Conservation (phyloP, 1,139 yeast genomes). For the Cylindricascospora bacillispora region DNA sequence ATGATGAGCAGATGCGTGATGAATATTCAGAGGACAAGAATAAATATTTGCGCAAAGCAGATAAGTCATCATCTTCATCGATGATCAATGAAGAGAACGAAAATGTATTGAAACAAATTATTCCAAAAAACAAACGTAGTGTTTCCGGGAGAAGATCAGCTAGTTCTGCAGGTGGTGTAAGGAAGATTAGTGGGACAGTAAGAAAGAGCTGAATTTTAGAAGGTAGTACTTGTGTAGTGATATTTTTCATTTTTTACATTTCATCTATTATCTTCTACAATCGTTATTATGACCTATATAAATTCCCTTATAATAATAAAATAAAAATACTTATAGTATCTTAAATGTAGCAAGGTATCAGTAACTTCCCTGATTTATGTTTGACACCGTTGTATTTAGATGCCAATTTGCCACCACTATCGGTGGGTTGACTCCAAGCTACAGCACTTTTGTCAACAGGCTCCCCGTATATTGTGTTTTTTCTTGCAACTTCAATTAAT, state of each 20-base stretch:
- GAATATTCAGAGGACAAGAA: too few species aligned
- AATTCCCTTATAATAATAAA: slow-evolving; percentile 1
- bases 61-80: too few species aligned
- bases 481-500: slow-evolving; percentile 20
- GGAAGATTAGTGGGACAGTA: slow-evolving; percentile 25
- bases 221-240: neutral
- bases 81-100: slow-evolving; percentile 6
- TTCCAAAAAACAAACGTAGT: slow-evolving; percentile 22
- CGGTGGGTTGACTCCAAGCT: slow-evolving; percentile 27
- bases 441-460: slow-evolving; percentile 13
- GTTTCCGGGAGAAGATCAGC: slow-evolving; percentile 22
- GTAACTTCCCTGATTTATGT: slow-evolving; percentile 23
- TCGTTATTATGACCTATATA: neutral
- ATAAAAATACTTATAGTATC: slow-evolving; percentile 2
- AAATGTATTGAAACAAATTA: slow-evolving; percentile 16
- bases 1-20: slow-evolving; percentile 6
- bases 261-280: too few species aligned
- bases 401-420: slow-evolving; percentile 24
- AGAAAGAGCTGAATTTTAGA: slow-evolving; percentile 11
- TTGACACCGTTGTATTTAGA: slow-evolving; percentile 19
- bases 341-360: slow-evolving; percentile 23
- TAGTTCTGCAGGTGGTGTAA: slow-evolving; percentile 24
- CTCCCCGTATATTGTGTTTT: slow-evolving; percentile 12
- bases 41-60: too few species aligned
- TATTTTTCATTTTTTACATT: neutral